A percentile compares a stretch with the other conserved stretches of the same genome.
Conservation (phyloP, 1,284 basidiomycete species). For the Somion occarium region DNA sequence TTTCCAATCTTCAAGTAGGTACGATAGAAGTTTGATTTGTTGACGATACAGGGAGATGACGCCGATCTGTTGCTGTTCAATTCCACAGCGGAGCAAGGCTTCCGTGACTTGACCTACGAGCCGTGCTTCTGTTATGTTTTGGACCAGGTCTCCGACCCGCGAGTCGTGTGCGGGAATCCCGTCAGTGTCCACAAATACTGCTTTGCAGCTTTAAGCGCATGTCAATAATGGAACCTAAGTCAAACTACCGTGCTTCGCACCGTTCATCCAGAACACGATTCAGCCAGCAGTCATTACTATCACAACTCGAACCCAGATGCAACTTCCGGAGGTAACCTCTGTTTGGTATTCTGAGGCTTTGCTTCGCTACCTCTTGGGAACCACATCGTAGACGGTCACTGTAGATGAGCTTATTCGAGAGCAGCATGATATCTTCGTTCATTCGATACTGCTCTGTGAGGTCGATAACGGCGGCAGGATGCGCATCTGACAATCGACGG, state of each 20-base stretch:
- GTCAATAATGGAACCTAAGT: slow-evolving; percentile 8
- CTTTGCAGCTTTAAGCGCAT: slow-evolving; percentile 75
- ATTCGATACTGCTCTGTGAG: slow-evolving; percentile 91
- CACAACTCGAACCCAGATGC: slow-evolving; percentile 29
- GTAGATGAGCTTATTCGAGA: slow-evolving; percentile 92
- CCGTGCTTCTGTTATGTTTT: slow-evolving; percentile 80
- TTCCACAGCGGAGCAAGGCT: slow-evolving; percentile 61
- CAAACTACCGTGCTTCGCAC: slow-evolving; percentile 30
- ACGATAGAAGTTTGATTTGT: slow-evolving; percentile 83
- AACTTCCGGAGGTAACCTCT: slow-evolving; percentile 35
- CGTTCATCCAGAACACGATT: slow-evolving; percentile 58
- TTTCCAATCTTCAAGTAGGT: slow-evolving; percentile 46
- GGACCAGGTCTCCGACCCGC: slow-evolving; percentile 81
- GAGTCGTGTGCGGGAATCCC: slow-evolving; percentile 71
- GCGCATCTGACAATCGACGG: slow-evolving; percentile 79
- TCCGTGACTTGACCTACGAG: slow-evolving; percentile 62
- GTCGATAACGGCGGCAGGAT: slow-evolving; percentile 80
- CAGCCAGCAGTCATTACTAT: slow-evolving; percentile 64
- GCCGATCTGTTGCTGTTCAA: slow-evolving; percentile 71
- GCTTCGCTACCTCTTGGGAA: slow-evolving; percentile 61
- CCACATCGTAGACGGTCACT: slow-evolving; percentile 77
- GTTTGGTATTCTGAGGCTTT: slow-evolving; percentile 52
- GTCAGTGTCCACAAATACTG: slow-evolving; percentile 93
- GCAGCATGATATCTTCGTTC: slow-evolving; percentile 94
- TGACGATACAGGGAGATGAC: slow-evolving; percentile 92